These are phyloP conservation scores for Triglochin maritima DNA, from an alignment of 106 monocot species.

Conservation along the genomic window DNA sequence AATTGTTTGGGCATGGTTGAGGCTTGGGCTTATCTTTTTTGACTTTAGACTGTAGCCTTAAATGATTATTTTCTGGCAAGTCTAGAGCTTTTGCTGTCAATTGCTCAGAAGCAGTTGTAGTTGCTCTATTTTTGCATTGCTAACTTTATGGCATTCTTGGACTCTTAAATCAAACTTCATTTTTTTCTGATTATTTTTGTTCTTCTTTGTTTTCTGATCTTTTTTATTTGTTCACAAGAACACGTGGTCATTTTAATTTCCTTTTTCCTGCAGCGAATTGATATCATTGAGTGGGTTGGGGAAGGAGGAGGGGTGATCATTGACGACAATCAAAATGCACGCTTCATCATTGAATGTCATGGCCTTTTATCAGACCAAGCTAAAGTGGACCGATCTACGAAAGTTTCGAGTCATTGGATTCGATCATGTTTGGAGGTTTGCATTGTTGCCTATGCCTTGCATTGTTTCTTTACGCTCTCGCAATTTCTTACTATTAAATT, in stretches of 20 bases:
- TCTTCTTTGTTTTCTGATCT: background rate
- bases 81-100: too few relatives aligned
- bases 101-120: too few relatives aligned
- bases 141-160: background rate
- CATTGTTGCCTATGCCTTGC: background rate
- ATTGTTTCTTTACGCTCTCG: too few relatives aligned
- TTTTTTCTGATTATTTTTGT: background rate
- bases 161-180: background rate
- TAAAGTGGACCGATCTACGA: conserved; percentile 18
- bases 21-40: too few relatives aligned
- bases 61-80: too few relatives aligned
- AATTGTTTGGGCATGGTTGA: too few relatives aligned
- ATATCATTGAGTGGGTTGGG: conserved; percentile 75
- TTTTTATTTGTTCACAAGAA: background rate
- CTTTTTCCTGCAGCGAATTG: conserved; percentile 41
- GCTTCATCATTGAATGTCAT: conserved; percentile 67
- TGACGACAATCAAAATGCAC: conserved; percentile 24
- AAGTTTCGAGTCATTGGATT: conserved; percentile 89
- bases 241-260: background rate
- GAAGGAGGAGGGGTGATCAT: conserved; percentile 67
- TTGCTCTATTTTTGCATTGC: too few relatives aligned
- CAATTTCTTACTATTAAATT: too few relatives aligned
- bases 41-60: too few relatives aligned
- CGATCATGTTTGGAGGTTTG: conserved; percentile 73
- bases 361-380: conserved; percentile 26